Evolutionary conservation across 1,284 basidiomycete genomes (phyloP).

Genomic region (Spongispora temasekensis): DNA sequence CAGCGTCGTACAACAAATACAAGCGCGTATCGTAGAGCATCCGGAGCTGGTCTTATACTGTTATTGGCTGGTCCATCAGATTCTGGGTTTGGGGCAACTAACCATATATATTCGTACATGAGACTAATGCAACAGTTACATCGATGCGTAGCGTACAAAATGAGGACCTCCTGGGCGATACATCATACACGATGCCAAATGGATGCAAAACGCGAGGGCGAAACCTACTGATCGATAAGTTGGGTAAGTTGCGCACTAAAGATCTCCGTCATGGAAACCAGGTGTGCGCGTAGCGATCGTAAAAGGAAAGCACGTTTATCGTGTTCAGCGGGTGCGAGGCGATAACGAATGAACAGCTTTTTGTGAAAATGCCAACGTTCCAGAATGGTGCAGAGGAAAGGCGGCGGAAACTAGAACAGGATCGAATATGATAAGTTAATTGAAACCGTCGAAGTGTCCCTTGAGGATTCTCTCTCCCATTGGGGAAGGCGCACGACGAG

Average conservation of each 20-base stretch:
- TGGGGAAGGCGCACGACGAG: slow-evolving; percentile 72
- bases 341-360: slow-evolving; percentile 12
- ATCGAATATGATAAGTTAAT: slow-evolving; percentile 37
- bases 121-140: slow-evolving; percentile 24
- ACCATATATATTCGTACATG: slow-evolving; percentile 21
- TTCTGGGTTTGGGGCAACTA: neutral
- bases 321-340: neutral
- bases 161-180: neutral
- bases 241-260: slow-evolving; percentile 22
- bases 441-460: slow-evolving; percentile 82
- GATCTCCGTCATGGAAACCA: slow-evolving; percentile 24
- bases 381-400: slow-evolving; percentile 1
- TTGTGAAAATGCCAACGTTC: slow-evolving; percentile 1
- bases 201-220: slow-evolving; percentile 7
- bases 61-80: slow-evolving; percentile 16
- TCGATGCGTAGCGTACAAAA: slow-evolving; percentile 15
- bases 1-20: slow-evolving; percentile 33
- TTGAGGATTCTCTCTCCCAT: slow-evolving; percentile 84
- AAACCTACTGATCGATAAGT: slow-evolving; percentile 4
- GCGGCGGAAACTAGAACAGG: neutral
- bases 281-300: neutral
- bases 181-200: slow-evolving; percentile 9
- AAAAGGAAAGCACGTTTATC: slow-evolving; percentile 7
- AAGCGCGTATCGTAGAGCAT: slow-evolving; percentile 28
- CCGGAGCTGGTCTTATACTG: too few relatives aligned